Conservation (phyloP, 208 protist genomes). For the Acanthamoeba rhysodes region DNA sequence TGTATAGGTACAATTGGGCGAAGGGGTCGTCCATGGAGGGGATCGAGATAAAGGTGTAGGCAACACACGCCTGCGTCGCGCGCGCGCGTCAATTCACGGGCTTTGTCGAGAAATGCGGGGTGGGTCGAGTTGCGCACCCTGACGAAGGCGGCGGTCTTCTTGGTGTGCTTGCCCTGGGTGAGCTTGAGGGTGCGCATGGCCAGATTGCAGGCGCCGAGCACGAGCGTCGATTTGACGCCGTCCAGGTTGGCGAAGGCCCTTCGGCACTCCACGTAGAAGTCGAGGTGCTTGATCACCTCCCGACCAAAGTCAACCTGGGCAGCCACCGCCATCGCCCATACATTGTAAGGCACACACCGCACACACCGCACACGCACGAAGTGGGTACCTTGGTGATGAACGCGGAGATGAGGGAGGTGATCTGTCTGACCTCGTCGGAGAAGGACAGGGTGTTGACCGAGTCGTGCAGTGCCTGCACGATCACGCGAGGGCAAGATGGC, state of each 20-base stretch:
- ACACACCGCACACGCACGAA: neutral
- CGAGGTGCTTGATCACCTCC: constrained; percentile 91
- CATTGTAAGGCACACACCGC: neutral
- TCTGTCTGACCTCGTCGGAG: constrained; percentile 87
- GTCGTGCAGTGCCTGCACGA: constrained; percentile 89
- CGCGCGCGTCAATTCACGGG: neutral
- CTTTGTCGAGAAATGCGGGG: neutral
- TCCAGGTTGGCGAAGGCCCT: constrained; percentile 89
- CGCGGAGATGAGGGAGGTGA: constrained; percentile 80
- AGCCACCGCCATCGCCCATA: neutral
- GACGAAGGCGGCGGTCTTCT: constrained; percentile 87
- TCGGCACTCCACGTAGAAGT: constrained; percentile 91
- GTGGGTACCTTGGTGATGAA: constrained; percentile 85
- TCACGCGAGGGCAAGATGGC: constrained; percentile 72
- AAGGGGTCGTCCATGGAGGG: constrained; percentile 89
- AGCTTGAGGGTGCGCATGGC: constrained; percentile 83
- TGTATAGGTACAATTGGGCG: constrained; percentile 86
- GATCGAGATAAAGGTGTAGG: constrained; percentile 92
- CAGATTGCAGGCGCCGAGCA: constrained; percentile 81
- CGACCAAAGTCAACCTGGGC: constrained; percentile 86
- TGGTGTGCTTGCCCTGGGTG: constrained; percentile 85
- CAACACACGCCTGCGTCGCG: constrained; percentile 83
- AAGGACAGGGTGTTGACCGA: constrained; percentile 86
- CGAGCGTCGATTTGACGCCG: constrained; percentile 85
- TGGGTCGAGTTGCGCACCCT: constrained; percentile 56